Conservation (phyloP, 192 early-diverging fungal species). For the Coemansia sp. region DNA sequence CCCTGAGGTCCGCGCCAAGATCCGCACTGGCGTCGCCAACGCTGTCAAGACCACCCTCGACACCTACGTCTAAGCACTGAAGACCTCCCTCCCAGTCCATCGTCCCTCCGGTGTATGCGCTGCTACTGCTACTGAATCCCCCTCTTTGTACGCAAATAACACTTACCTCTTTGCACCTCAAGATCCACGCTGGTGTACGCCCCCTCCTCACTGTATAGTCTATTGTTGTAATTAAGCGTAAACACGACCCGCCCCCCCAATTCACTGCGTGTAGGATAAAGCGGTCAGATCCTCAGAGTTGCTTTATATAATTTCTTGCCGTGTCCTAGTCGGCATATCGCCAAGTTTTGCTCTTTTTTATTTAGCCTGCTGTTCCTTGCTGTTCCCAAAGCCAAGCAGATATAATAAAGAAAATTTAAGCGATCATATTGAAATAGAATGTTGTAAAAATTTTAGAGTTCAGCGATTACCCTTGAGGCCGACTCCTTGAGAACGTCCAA, state of each 20-base stretch:
- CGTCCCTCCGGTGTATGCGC: constrained; percentile 8
- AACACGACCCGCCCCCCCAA: constrained; percentile 2
- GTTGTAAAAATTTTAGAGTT: neutral
- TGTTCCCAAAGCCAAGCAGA: neutral
- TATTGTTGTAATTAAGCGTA: constrained; percentile 4
- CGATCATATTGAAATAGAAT: constrained; percentile 1
- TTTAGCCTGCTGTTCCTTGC: neutral
- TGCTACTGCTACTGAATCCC: neutral
- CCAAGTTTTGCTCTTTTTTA: neutral
- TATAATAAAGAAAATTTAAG: neutral
- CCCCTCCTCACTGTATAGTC: constrained; percentile 6
- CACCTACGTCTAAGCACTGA: constrained; percentile 53
- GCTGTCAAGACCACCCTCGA: constrained; percentile 60
- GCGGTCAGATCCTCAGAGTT: neutral
- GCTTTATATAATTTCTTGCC: neutral
- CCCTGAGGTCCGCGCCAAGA: constrained; percentile 57
- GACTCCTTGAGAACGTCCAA: constrained; percentile 18
- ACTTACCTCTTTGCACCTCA: neutral
- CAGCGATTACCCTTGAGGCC: constrained; percentile 16
- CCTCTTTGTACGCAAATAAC: constrained; percentile 3
- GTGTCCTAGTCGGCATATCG: neutral
- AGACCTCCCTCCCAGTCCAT: neutral
- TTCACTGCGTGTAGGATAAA: constrained; percentile 15
- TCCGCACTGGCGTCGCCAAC: constrained; percentile 56
- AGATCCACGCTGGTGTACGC: constrained; percentile 10